Evolutionary conservation across 345 rosid species (phyloP).

Genomic region (Toxicodendron radicans): DNA sequence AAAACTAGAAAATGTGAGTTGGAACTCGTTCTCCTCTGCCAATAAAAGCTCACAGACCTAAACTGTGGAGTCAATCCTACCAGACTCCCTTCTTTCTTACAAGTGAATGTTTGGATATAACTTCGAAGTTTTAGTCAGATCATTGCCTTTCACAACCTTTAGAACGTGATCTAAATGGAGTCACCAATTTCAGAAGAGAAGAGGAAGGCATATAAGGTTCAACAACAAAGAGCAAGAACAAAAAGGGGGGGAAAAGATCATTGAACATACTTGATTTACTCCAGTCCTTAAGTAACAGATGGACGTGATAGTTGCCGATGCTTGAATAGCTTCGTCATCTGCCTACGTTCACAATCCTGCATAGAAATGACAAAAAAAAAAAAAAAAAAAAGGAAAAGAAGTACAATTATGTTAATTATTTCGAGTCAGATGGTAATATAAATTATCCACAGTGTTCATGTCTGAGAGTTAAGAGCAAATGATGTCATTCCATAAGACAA

Average conservation of each 20-base stretch:
- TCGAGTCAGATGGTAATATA: not conserved
- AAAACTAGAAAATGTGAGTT: not conserved
- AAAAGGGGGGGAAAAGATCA: not conserved
- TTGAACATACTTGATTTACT: constrained; percentile 31
- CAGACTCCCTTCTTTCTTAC: not conserved
- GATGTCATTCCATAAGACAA: not conserved
- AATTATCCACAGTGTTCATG: not conserved
- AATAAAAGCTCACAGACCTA: not conserved
- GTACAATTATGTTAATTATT: not conserved
- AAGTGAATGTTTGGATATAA: not conserved
- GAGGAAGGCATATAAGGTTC: not conserved
- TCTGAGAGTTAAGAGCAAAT: not conserved
- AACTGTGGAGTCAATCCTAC: not conserved
- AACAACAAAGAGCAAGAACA: not conserved
- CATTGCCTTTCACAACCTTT: not conserved
- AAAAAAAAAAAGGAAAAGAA: constrained; percentile 6
- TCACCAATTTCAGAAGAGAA: not conserved
- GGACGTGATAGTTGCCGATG: constrained; percentile 52
- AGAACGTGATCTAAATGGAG: not conserved
- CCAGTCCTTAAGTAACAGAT: constrained; percentile 33
- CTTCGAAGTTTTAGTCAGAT: not conserved
- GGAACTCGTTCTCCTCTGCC: not conserved
- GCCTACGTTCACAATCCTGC: constrained; percentile 90
- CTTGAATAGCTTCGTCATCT: constrained; percentile 60
- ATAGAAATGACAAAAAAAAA: constrained; percentile 20